Conservation (phyloP, 805 yeast species). For the Lipomyces orientalis region DNA sequence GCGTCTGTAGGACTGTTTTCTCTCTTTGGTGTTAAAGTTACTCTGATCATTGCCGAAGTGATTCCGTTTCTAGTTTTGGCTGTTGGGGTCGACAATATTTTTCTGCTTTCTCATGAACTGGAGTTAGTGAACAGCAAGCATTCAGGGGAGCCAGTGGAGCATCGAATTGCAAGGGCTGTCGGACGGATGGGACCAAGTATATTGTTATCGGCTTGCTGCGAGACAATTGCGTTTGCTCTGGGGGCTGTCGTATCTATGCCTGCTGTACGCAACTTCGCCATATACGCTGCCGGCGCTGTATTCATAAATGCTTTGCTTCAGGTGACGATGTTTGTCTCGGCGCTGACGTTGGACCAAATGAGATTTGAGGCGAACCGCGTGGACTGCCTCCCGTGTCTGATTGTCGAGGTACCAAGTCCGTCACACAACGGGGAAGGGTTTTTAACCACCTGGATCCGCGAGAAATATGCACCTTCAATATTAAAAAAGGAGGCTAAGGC, state of each 20-base stretch:
- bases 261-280: conserved; percentile 91
- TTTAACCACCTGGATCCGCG: conserved; percentile 52
- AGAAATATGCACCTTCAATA: conserved; percentile 65
- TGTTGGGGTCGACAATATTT: conserved; percentile 94
- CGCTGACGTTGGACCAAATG: conserved; percentile 68
- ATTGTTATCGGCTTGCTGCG: conserved; percentile 74
- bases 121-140: conserved; percentile 56
- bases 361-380: conserved; percentile 63
- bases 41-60: conserved; percentile 93
- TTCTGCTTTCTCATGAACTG: conserved; percentile 81
- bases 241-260: conserved; percentile 92
- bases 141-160: conserved; percentile 58
- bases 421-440: conserved; percentile 33
- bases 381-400: conserved; percentile 67
- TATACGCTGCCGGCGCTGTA: conserved; percentile 87
- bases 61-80: conserved; percentile 93
- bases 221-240: conserved; percentile 75
- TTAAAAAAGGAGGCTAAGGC: conserved; percentile 56
- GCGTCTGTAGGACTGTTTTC: conserved; percentile 86
- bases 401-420: conserved; percentile 33
- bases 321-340: conserved; percentile 77
- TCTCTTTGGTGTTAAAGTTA: conserved; percentile 76
- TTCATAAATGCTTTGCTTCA: conserved; percentile 77
- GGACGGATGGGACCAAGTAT: conserved; percentile 88
- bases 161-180: conserved; percentile 67